These are phyloP conservation scores for Tephrocybe sp. DNA, from an alignment of 768 basidiomycete genomes.

Conservation along the genomic window DNA sequence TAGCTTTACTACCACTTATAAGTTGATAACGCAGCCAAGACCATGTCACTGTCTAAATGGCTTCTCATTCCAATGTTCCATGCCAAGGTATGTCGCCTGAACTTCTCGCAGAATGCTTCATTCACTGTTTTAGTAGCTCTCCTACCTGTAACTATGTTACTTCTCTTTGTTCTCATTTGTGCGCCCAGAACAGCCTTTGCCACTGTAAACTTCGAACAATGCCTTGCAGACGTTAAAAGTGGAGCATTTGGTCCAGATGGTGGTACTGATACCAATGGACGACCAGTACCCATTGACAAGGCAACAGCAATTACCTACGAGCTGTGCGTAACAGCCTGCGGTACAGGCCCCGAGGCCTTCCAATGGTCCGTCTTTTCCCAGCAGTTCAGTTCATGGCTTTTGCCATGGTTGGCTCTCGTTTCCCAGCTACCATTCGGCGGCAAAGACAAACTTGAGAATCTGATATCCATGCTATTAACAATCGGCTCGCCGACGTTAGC, in stretches of 20 bases:
- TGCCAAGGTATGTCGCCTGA: too few species aligned
- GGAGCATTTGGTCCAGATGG: slow-evolving; percentile 10
- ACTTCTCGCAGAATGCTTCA: too few species aligned
- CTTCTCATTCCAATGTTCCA: too few species aligned
- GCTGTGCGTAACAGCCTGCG: slow-evolving; percentile 26
- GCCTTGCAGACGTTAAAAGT: slow-evolving; percentile 16
- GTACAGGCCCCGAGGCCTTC: slow-evolving; percentile 23
- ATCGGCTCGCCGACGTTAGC: slow-evolving; percentile 44
- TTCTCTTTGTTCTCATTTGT: not conserved
- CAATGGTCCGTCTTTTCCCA: slow-evolving; percentile 33
- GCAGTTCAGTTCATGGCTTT: slow-evolving; percentile 41
- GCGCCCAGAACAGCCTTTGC: not conserved
- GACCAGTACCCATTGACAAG: slow-evolving; percentile 16
- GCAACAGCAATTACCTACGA: slow-evolving; percentile 29
- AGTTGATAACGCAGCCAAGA: too few species aligned
- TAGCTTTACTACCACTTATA: too few species aligned
- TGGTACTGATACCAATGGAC: slow-evolving; percentile 11
- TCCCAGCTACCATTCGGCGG: slow-evolving; percentile 50
- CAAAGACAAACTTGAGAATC: slow-evolving; percentile 34
- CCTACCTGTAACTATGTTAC: not conserved
- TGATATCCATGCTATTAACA: slow-evolving; percentile 38
- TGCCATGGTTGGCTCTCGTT: slow-evolving; percentile 47
- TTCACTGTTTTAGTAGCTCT: too few species aligned
- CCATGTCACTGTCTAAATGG: too few species aligned
- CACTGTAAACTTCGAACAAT: slow-evolving; percentile 18